Conservation (phyloP, 371 early-diverging fungal species). For the Apophysomyces ossiformis region DNA sequence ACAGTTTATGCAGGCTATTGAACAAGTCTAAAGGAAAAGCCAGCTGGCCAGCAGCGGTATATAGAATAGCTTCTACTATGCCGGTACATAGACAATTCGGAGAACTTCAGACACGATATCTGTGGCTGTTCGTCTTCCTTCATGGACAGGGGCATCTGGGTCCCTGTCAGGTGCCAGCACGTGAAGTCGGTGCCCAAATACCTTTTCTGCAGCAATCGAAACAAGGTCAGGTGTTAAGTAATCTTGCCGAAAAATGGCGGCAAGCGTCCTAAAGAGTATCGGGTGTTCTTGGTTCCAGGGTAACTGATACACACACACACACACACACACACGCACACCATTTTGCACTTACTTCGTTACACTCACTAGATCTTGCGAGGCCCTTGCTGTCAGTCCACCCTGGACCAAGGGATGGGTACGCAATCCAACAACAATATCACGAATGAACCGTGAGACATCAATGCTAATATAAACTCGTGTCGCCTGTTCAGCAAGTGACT, state of each 20-base stretch:
- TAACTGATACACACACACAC: neutral
- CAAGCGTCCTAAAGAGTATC: slow-evolving; percentile 41
- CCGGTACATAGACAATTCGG: slow-evolving; percentile 23
- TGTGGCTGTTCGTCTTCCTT: slow-evolving; percentile 7
- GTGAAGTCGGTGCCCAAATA: slow-evolving; percentile 28
- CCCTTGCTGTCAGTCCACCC: slow-evolving; percentile 64
- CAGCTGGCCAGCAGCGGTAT: neutral
- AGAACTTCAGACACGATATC: slow-evolving; percentile 21
- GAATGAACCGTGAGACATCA: slow-evolving; percentile 63
- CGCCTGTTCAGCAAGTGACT: slow-evolving; percentile 49
- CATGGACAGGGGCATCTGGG: neutral
- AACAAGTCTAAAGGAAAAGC: neutral
- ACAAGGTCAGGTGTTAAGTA: slow-evolving; percentile 66
- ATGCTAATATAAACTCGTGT: slow-evolving; percentile 58
- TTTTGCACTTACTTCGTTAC: slow-evolving; percentile 57
- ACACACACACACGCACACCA: neutral
- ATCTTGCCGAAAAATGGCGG: slow-evolving; percentile 57
- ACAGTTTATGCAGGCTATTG: neutral
- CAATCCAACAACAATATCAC: slow-evolving; percentile 66
- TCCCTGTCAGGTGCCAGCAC: neutral
- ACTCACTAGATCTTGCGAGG: slow-evolving; percentile 59
- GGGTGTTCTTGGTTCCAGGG: neutral
- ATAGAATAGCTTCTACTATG: slow-evolving; percentile 1
- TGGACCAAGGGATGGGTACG: slow-evolving; percentile 64
- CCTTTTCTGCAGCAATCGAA: slow-evolving; percentile 58